phyloP scores from a whole-genome alignment of 139 green algal genomes.

The Zygnema cylindricum region DNA sequence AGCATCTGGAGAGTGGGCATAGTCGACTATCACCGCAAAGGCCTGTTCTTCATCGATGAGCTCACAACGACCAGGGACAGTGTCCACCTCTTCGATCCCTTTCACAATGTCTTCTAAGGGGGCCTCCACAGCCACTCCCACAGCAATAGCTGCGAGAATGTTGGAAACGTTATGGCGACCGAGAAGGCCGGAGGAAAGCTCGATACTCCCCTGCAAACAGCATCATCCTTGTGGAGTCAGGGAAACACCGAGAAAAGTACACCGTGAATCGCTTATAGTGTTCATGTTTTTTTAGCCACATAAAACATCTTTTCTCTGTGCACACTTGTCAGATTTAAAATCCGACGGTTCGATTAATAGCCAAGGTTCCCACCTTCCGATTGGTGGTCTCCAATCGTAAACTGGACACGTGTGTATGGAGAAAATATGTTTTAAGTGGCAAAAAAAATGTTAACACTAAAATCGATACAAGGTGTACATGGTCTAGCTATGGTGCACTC shows the following conservation, averaged over 20 bases:
- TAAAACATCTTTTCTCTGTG: no score
- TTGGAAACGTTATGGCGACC: slow-evolving; percentile 87
- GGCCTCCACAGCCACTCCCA: slow-evolving; percentile 79
- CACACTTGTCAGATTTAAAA: no score
- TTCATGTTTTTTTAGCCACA: no score
- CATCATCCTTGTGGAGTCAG: not conserved
- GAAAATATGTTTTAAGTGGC: no score
- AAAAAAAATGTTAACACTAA: no score
- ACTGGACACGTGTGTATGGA: no score
- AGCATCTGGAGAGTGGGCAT: slow-evolving; percentile 81
- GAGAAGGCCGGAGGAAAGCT: slow-evolving; percentile 58
- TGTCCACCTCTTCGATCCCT: slow-evolving; percentile 80
- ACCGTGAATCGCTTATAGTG: no score
- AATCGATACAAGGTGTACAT: no score
- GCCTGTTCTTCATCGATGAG: slow-evolving; percentile 88
- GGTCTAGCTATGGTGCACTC: no score
- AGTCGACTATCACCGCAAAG: slow-evolving; percentile 93
- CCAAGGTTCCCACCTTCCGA: no score
- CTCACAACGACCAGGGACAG: slow-evolving; percentile 76
- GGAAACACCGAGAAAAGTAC: not conserved
- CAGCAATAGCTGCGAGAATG: slow-evolving; percentile 88
- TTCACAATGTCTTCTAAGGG: slow-evolving; percentile 61
- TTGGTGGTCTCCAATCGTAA: no score
- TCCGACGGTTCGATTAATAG: no score
- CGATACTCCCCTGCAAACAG: slow-evolving; percentile 31